These are phyloP conservation scores for Klebsormidium nitens DNA, from an alignment of 139 green algal genomes.

Conservation along the genomic window DNA sequence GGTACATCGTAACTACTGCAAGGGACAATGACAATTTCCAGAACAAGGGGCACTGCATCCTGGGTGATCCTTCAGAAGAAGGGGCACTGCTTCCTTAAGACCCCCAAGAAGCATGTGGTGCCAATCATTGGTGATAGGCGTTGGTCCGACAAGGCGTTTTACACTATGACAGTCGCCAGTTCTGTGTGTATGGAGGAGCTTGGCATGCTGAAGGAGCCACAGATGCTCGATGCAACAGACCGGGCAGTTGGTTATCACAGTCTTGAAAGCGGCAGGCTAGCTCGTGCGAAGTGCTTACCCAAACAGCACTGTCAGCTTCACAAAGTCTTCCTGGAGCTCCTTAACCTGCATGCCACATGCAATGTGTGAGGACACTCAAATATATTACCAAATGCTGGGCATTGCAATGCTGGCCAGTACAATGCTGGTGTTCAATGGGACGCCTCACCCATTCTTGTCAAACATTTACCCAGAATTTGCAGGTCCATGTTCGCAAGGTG, in stretches of 20 bases:
- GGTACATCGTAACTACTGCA: no score
- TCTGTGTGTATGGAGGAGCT: background rate
- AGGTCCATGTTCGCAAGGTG: no score
- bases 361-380: background rate
- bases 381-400: background rate
- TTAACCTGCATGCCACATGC: background rate
- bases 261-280: background rate
- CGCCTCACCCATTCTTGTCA: no score
- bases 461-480: no score
- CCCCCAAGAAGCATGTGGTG: background rate
- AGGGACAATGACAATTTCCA: no score
- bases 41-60: no score
- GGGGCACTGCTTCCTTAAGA: background rate
- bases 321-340: background rate
- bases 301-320: background rate
- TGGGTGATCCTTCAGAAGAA: no score
- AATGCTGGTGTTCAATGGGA: background rate
- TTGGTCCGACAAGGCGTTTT: no score
- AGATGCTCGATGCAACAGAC: background rate
- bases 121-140: background rate
- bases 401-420: background rate
- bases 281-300: background rate
- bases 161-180: no score
- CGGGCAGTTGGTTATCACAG: background rate
- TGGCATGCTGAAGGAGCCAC: background rate